Conservation (phyloP, 441 rosid species). For the Croton laevigatus region DNA sequence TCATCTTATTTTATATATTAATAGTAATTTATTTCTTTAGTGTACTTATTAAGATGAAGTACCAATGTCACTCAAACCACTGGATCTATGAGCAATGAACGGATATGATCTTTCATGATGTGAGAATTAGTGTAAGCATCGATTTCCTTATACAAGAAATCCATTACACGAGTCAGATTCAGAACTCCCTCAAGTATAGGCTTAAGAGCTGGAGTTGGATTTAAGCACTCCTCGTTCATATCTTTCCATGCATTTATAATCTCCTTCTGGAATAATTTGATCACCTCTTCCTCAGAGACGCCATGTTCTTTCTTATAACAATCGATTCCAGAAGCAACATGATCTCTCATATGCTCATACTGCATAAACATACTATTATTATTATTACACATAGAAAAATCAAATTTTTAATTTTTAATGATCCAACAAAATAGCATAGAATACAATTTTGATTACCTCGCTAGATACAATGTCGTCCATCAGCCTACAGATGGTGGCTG, state of each 20-base stretch:
- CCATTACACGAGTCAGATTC: constrained; percentile 15
- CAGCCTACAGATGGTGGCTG: constrained; percentile 25
- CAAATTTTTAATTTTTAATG: too few species aligned
- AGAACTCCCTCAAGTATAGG: constrained; percentile 5
- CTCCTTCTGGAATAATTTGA: constrained; percentile 11
- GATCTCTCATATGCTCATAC: constrained; percentile 34
- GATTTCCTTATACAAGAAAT: constrained; percentile 23
- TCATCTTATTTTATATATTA: too few species aligned
- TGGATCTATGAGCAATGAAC: constrained; percentile 18
- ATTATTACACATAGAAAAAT: neutral
- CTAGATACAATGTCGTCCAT: constrained; percentile 35
- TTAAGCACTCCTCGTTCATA: constrained; percentile 24
- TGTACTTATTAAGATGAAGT: too few species aligned
- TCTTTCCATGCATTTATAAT: constrained; percentile 31
- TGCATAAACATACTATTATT: neutral
- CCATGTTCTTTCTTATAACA: constrained; percentile 32
- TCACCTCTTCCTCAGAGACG: constrained; percentile 19
- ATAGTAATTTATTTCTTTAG: too few species aligned
- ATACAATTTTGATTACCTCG: constrained; percentile 17
- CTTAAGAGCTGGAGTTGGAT: constrained; percentile 18
- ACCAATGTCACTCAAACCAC: too few species aligned
- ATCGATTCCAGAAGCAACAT: constrained; percentile 26
- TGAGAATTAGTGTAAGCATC: constrained; percentile 19
- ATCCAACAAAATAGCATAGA: too few species aligned
- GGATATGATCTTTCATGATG: neutral